phyloP scores from a whole-genome alignment of 768 basidiomycete species.

The Amanita pallidorosea region DNA sequence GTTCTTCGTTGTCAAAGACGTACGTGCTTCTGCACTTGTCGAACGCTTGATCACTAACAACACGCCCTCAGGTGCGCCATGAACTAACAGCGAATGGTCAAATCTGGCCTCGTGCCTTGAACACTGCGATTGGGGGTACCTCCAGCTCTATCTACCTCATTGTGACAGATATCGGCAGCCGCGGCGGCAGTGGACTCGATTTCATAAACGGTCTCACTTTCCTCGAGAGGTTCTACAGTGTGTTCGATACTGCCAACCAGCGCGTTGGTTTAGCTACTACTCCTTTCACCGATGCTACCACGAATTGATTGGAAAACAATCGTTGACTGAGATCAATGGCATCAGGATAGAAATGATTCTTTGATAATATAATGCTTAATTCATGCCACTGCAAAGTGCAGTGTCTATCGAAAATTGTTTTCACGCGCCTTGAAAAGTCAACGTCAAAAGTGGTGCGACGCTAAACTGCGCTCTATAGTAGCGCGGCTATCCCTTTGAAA shows the following conservation, averaged over 20 bases:
- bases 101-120: constrained; percentile 55
- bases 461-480: too few relatives aligned
- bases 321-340: too few relatives aligned
- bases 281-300: constrained; percentile 24
- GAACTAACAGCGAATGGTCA: constrained; percentile 55
- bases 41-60: constrained; percentile 19
- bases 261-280: constrained; percentile 54
- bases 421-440: too few relatives aligned
- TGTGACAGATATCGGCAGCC: constrained; percentile 37
- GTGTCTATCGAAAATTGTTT: too few relatives aligned
- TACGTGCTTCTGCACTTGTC: constrained; percentile 15
- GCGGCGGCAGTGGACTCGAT: constrained; percentile 49
- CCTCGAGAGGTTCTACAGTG: constrained; percentile 54
- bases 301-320: not conserved
- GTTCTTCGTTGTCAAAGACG: constrained; percentile 42
- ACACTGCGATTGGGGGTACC: constrained; percentile 45
- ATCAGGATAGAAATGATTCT: too few relatives aligned
- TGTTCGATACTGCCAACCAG: constrained; percentile 48
- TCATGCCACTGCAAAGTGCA: too few relatives aligned
- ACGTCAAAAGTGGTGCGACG: too few relatives aligned
- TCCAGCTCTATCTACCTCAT: constrained; percentile 42
- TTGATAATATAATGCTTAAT: too few relatives aligned
- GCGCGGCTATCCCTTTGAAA: too few relatives aligned
- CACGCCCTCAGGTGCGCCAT: constrained; percentile 29
- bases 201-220: constrained; percentile 41